Percentiles rank a stretch among this genome's conserved stretches.
Evolutionary conservation across 2,329 filamentous ascomycete genomes (phyloP).

Genomic region (Macrophomina tecta): DNA sequence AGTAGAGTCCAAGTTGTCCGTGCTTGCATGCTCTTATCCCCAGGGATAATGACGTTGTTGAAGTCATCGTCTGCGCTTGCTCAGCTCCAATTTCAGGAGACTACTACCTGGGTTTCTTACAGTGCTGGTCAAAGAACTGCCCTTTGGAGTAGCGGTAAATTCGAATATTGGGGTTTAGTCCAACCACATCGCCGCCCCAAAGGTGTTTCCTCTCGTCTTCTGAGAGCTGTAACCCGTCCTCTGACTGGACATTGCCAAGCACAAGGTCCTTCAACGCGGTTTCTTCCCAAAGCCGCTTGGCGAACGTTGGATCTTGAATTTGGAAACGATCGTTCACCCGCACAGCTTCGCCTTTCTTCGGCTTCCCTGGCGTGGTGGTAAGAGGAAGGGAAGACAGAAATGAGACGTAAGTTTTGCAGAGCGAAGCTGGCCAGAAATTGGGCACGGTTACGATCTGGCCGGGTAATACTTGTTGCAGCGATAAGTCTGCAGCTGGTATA

Average conservation of each 20-base stretch:
- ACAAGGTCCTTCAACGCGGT: constrained; percentile 74
- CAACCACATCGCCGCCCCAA: constrained; percentile 85
- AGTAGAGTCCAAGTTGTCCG: constrained; percentile 91
- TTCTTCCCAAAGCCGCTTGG: constrained; percentile 74
- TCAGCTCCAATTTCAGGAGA: neutral
- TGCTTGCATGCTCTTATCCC: constrained; percentile 50
- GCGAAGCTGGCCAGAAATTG: constrained; percentile 74
- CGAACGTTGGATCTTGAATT: constrained; percentile 76
- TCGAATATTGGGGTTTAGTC: constrained; percentile 85
- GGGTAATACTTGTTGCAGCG: constrained; percentile 61
- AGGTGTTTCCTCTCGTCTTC: constrained; percentile 44
- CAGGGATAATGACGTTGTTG: constrained; percentile 69
- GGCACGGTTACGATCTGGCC: constrained; percentile 75
- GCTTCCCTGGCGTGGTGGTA: constrained; percentile 76
- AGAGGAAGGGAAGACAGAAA: constrained; percentile 75
- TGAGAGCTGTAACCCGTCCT: constrained; percentile 34
- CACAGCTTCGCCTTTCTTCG: constrained; percentile 79
- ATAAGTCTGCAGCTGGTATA: constrained; percentile 69
- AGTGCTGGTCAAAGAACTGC: constrained; percentile 93
- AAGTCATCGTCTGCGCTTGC: constrained; percentile 79
- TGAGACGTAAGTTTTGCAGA: constrained; percentile 77
- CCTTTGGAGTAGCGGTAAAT: constrained; percentile 86
- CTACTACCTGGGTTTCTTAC: constrained; percentile 58
- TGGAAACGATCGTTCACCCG: constrained; percentile 91
- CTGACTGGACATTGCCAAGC: constrained; percentile 41